Base-by-base conservation (phyloP, 2,329 filamentous ascomycete species). In the Ascochyta fabae region DNA sequence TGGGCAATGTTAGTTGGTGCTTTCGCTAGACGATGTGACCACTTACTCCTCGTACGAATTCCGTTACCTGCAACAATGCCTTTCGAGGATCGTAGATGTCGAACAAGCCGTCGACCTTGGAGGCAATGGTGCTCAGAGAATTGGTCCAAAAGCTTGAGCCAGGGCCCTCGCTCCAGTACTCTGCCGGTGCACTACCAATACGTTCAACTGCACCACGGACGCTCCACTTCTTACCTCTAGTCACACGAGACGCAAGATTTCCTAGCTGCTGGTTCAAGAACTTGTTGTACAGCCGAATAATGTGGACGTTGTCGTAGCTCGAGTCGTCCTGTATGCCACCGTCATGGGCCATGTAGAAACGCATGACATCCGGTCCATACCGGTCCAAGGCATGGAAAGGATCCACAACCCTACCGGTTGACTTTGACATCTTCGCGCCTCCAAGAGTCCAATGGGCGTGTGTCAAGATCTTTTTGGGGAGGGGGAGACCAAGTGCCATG, bases 361-460 rank as follows among this genome's bases (percentile, higher is more conserved):
- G 88, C 83, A 99, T 87, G 0, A 88, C 84, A 73, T 99, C 96
- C 4, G 92, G 81, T 2, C 92, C 92, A 77, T 92, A 99, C 6
- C 93, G 86, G 60, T 96, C 88, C 43, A 98, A 84, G 12, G 95
- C 95, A 64, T 92, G 92, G 71, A 96, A 92, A 0, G 95, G 95
- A 69, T 96, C 95, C 39, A 99, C 94, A 1, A 96, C 94, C 72
- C 97, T 97, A 59, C 95, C 95, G 2, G 89, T 86, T 1, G 91
- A 96, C 75, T 99, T 99, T 58, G 93, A 94, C 93, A 99, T 99
- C 76, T 99, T 99, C 65, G 88, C 86, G 48, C 86, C 86, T 52
- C 90, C 91, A 78, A 99, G 88, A 13, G 92, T 96, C 95, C 96
- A 99, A 74, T 99, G 95, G 2, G 89, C 92, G 72, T 99, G 95